These are phyloP conservation scores for Allium sativum DNA, from an alignment of 106 monocot genomes.

Conservation along the genomic window DNA sequence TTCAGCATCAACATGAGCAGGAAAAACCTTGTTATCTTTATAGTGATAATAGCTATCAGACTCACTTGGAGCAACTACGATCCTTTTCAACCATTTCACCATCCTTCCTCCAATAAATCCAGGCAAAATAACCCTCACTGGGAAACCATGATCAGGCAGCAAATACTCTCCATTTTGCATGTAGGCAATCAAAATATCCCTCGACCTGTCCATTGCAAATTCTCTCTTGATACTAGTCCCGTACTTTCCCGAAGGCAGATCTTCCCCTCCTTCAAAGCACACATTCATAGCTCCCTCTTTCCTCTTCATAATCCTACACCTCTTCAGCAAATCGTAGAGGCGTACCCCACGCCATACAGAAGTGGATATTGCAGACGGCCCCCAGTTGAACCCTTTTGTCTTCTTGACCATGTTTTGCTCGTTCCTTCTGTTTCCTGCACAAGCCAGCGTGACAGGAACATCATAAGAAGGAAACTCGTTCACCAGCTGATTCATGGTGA, in stretches of 20 bases:
- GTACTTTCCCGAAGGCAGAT: conserved; percentile 85
- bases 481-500: conserved; percentile 65
- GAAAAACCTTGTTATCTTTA: conserved; percentile 76
- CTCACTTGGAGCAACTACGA: conserved; percentile 52
- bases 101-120: conserved; percentile 90
- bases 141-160: conserved; percentile 83
- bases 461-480: conserved; percentile 35
- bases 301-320: conserved; percentile 39
- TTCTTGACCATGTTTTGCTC: conserved; percentile 92
- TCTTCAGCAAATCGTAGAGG: conserved; percentile 50
- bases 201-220: conserved; percentile 78
- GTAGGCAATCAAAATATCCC: conserved; percentile 77
- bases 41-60: conserved; percentile 72
- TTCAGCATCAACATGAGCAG: conserved; percentile 68
- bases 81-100: conserved; percentile 92
- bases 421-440: conserved; percentile 93
- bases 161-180: conserved; percentile 84
- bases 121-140: conserved; percentile 79
- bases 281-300: conserved; percentile 37
- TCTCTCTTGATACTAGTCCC: conserved; percentile 64
- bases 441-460: conserved; percentile 86
- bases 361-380: conserved; percentile 63
- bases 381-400: conserved; percentile 93
- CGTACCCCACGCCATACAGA: conserved; percentile 75
- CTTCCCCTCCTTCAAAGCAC: conserved; percentile 93